Conservation (phyloP, 805 yeast species). For the Cyberlindnera euphorbiiphila region DNA sequence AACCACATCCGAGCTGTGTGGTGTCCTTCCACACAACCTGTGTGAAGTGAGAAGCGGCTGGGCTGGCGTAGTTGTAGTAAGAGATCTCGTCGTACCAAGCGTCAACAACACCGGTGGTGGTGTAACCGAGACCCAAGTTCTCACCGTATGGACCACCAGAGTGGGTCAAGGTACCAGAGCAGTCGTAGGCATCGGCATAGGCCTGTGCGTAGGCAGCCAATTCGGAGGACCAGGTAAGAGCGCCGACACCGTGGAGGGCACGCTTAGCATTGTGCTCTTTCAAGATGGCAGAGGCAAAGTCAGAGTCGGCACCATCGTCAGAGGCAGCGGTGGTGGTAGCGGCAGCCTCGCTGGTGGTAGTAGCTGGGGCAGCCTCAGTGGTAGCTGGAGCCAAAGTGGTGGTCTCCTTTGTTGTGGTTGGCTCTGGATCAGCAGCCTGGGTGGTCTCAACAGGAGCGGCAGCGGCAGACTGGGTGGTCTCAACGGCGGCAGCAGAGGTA, state of each 20-base stretch:
- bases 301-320: constrained; percentile 18
- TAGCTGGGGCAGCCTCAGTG: constrained; percentile 14
- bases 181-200: constrained; percentile 52
- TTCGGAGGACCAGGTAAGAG: constrained; percentile 46
- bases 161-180: constrained; percentile 59
- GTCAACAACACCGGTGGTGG: constrained; percentile 49
- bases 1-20: constrained; percentile 72
- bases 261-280: constrained; percentile 49
- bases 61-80: constrained; percentile 48
- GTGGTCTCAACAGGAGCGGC: constrained; percentile 20
- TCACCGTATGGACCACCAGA: constrained; percentile 77
- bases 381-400: constrained; percentile 7
- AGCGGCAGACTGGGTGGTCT: constrained; percentile 19
- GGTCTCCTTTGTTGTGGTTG: constrained; percentile 9
- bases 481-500: constrained; percentile 14
- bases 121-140: constrained; percentile 73
- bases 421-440: constrained; percentile 6
- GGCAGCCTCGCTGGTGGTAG: constrained; percentile 23
- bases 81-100: constrained; percentile 77
- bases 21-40: constrained; percentile 77
- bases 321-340: constrained; percentile 22
- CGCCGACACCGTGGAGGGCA: constrained; percentile 41
- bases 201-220: constrained; percentile 47
- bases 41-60: constrained; percentile 76
- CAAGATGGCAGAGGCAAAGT: constrained; percentile 41